Evolutionary conservation across 768 basidiomycete species (phyloP), one percentile per base, ranked within the genome.

Genomic region (Tricholoma terreum): DNA sequence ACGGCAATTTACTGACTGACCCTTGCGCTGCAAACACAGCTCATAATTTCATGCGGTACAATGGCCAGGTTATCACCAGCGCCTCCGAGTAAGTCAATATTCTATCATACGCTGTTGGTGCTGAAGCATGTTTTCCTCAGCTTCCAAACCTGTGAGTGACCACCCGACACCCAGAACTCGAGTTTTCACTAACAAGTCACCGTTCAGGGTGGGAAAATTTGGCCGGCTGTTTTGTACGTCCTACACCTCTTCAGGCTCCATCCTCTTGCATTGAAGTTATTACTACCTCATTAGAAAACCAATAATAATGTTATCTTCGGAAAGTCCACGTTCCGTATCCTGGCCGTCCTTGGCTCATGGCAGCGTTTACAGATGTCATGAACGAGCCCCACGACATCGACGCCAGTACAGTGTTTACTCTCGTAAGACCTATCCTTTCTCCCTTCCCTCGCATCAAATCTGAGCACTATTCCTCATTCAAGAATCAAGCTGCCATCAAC

Each of bases 401-500:
- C 56, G 84, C 84, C 6, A 60, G 68, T n/a, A 72, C 73, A 27
- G 83, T 82, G 22, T 80, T 80, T 66, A 62, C 74, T 46, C 69
- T 84, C 53, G 82, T 82, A 65, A n/a, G 73, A 57, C 9, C 1
- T 6, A 27, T 27, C 22, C 40, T 33, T n/a, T 34, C 40, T 43
- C 24, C 40, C 50, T 55, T 31, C 56, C 21, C 14, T 22, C 8
- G 45, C 14, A 17, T 14, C 49, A 40, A 57, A 9, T 50, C 56
- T 54, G 21, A 52, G 52, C 6, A 33, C 38, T 31, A 31, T 40
- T 19, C 6, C 48, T 42, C 8, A 43, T 30, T 21, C 55, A 15
- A 78, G 83, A 80, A 79, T 68, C 87, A 88, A 79, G 83, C 83
- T 40, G 84, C 83, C 6, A 73, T 89, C 58, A 84, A 85, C 64